Conservation (phyloP, 1,139 yeast genomes). For the Hyphopichia khmerensis region DNA sequence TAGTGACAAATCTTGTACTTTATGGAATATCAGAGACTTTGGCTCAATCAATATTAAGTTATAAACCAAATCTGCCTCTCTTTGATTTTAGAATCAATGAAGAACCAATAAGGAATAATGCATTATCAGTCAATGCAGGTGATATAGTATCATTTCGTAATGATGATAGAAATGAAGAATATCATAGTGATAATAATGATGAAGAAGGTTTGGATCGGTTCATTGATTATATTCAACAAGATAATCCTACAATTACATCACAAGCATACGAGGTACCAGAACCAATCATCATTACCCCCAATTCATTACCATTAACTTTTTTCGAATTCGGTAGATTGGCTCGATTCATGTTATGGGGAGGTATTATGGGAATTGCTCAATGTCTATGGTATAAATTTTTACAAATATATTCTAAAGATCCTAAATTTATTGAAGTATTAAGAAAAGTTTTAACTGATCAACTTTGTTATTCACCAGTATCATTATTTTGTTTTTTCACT, state of each 20-base stretch:
- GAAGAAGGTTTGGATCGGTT: conserved; percentile 34
- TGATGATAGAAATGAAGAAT: conserved; percentile 8
- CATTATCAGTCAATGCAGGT: neutral
- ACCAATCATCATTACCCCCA: neutral
- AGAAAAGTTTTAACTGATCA: conserved; percentile 90
- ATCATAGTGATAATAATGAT: conserved; percentile 12
- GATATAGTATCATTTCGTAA: neutral
- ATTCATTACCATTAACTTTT: conserved; percentile 26
- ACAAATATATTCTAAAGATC: conserved; percentile 79
- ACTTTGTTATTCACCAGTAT: conserved; percentile 81
- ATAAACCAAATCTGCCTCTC: conserved; percentile 21
- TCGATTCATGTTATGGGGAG: conserved; percentile 86
- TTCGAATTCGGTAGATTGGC: conserved; percentile 72
- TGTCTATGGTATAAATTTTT: conserved; percentile 87
- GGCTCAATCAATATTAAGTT: conserved; percentile 69
- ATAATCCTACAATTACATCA: conserved; percentile 13
- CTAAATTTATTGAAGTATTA: conserved; percentile 76
- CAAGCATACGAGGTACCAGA: conserved; percentile 2
- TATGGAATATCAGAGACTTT: conserved; percentile 88
- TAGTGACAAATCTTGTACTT: conserved; percentile 76
- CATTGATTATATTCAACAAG: conserved; percentile 36
- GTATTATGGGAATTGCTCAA: conserved; percentile 73
- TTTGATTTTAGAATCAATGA: conserved; percentile 21
- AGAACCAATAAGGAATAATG: neutral
- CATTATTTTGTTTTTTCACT: conserved; percentile 75